phyloP scores from a whole-genome alignment of 1,284 basidiomycete genomes.

The Ceratobasidium sp. region DNA sequence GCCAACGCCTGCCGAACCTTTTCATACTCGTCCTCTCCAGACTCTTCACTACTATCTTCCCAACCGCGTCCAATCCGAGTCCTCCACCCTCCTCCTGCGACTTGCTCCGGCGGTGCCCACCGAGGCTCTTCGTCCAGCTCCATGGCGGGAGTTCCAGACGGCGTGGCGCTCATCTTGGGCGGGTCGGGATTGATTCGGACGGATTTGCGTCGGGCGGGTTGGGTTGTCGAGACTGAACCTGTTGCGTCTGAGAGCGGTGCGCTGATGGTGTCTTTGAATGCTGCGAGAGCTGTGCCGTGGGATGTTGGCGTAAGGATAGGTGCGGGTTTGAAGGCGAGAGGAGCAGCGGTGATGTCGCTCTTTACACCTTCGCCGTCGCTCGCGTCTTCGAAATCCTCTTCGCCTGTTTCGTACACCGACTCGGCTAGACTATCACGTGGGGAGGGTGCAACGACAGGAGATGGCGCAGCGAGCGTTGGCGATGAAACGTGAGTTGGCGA shows the following conservation, averaged over 20 bases:
- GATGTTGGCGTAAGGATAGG: not conserved
- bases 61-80: slow-evolving; percentile 60
- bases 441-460: slow-evolving; percentile 42
- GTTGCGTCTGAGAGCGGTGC: slow-evolving; percentile 44
- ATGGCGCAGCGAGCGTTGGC: slow-evolving; percentile 1
- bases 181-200: slow-evolving; percentile 70
- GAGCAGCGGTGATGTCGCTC: slow-evolving; percentile 28
- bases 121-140: slow-evolving; percentile 47
- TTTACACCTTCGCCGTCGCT: slow-evolving; percentile 48
- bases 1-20: slow-evolving; percentile 67
- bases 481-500: not conserved
- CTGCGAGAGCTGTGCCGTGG: slow-evolving; percentile 20
- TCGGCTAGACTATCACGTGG: slow-evolving; percentile 49
- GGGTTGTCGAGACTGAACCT: slow-evolving; percentile 50
- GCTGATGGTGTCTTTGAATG: slow-evolving; percentile 28
- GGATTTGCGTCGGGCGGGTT: slow-evolving; percentile 71
- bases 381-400: slow-evolving; percentile 62
- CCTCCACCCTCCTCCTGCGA: slow-evolving; percentile 52
- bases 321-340: not conserved
- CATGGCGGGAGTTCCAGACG: slow-evolving; percentile 52
- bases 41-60: slow-evolving; percentile 78
- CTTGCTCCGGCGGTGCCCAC: slow-evolving; percentile 18
- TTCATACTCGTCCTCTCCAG: slow-evolving; percentile 67
- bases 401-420: slow-evolving; percentile 68
- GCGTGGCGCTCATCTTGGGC: slow-evolving; percentile 64